phyloP scores from a whole-genome alignment of 805 yeast genomes.

The Wickerhamiella dianesei region DNA sequence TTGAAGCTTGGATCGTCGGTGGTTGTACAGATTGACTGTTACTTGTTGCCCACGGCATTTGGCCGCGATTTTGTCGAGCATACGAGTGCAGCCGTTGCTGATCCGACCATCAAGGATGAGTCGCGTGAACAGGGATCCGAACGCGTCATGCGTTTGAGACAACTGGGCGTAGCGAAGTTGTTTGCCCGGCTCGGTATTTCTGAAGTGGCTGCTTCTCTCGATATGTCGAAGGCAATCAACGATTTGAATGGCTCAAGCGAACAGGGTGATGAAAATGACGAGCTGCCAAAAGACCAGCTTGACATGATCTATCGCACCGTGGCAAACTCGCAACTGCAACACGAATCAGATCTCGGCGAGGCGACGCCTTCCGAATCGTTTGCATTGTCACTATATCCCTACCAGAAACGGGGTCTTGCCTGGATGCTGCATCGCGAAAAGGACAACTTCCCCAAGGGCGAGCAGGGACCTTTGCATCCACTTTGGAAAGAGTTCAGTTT shows the following conservation, averaged over 20 bases:
- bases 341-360: conserved; percentile 35
- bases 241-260: conserved; percentile 17
- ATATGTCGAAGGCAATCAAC: conserved; percentile 3
- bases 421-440: conserved; percentile 81
- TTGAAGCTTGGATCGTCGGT: conserved; percentile 68
- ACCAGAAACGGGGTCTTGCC: conserved; percentile 72
- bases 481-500: conserved; percentile 69
- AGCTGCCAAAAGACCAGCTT: conserved; percentile 55
- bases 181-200: conserved; percentile 36
- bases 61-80: conserved; percentile 1
- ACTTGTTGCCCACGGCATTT: conserved; percentile 28
- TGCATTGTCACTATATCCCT: conserved; percentile 47
- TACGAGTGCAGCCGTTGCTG: conserved; percentile 4
- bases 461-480: conserved; percentile 44
- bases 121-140: conserved; percentile 43
- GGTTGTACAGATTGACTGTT: conserved; percentile 55
- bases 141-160: conserved; percentile 36
- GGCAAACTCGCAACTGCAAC: conserved; percentile 28
- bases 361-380: conserved; percentile 48
- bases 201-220: conserved; percentile 6
- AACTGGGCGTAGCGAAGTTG: conserved; percentile 39
- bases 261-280: conserved; percentile 28
- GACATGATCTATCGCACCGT: conserved; percentile 52
- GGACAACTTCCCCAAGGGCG: conserved; percentile 19
- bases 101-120: conserved; percentile 18